Evolutionary conservation across 306 rosid genomes (phyloP).

Genomic region (Trichosanthes cucumerina): DNA sequence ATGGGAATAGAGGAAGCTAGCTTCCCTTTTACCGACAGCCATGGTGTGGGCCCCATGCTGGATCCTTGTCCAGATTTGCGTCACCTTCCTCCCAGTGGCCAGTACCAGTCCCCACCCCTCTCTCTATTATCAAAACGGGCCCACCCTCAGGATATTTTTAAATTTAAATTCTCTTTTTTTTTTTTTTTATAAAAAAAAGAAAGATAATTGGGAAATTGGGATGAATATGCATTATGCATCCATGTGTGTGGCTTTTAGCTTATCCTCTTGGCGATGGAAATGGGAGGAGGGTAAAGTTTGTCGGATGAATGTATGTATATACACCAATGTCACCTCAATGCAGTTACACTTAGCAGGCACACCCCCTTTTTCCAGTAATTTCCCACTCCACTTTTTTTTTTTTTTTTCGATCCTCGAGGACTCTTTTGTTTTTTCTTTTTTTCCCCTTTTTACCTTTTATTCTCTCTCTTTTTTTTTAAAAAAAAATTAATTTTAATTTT

Average conservation of each 20-base stretch:
- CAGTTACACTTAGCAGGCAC: not conserved
- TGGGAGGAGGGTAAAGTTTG: not conserved
- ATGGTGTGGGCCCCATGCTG: slow-evolving; percentile 18
- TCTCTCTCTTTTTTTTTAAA: not conserved
- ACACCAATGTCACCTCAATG: not conserved
- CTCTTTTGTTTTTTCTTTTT: not conserved
- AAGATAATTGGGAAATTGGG: too few relatives aligned
- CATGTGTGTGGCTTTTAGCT: too few relatives aligned
- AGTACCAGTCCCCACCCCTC: too few relatives aligned
- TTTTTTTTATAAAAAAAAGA: too few relatives aligned
- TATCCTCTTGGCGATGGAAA: not conserved
- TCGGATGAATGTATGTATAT: not conserved
- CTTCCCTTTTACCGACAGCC: slow-evolving; percentile 48
- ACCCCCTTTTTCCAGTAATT: not conserved
- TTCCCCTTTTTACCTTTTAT: not conserved
- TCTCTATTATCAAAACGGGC: not conserved
- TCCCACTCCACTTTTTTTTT: not conserved
- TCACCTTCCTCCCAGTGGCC: not conserved
- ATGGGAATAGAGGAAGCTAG: slow-evolving; percentile 17
- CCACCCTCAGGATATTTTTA: not conserved
- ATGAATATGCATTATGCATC: too few relatives aligned
- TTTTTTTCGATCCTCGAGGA: not conserved
- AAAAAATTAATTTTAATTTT: not conserved
- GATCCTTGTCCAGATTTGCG: slow-evolving; percentile 14
- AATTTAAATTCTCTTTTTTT: too few relatives aligned